These are phyloP conservation scores for Melocanna baccifera DNA, from an alignment of 176 grass and related monocot species.

Conservation along the genomic window DNA sequence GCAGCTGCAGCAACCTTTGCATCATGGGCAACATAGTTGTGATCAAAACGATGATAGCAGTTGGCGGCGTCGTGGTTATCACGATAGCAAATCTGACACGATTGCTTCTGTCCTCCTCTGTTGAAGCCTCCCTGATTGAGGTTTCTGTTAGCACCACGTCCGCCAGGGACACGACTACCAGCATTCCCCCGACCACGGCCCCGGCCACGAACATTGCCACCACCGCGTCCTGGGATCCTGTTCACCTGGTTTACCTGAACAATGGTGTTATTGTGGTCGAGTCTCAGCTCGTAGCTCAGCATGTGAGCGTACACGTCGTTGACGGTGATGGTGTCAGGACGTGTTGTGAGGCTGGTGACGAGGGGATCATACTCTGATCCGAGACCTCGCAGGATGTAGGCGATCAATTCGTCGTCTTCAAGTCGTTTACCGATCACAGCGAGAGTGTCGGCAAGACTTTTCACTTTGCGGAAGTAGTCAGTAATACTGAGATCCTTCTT, in stretches of 20 bases:
- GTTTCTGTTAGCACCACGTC: rapidly evolving
- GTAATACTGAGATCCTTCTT: not conserved
- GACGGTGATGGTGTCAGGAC: rapidly evolving
- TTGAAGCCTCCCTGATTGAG: rapidly evolving
- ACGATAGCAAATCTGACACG: not conserved
- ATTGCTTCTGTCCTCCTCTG: not conserved
- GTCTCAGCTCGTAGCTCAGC: not conserved
- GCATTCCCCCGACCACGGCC: no score
- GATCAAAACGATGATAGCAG: not conserved
- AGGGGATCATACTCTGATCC: not conserved
- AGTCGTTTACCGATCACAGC: not conserved
- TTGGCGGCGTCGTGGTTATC: rapidly evolving
- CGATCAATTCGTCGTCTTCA: not conserved
- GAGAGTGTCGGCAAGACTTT: not conserved
- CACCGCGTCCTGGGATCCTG: rapidly evolving
- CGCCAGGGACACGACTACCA: rapidly evolving
- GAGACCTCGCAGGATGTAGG: not conserved
- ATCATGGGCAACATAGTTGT: not conserved
- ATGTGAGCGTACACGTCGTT: not conserved
- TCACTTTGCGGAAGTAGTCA: not conserved
- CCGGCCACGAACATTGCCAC: rapidly evolving
- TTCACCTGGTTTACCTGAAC: not conserved
- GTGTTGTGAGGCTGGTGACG: not conserved
- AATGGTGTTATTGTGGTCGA: not conserved
- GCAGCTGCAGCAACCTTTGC: no score